Evolutionary conservation across 495 filamentous ascomycete species (phyloP).

Genomic region (Hypoxylon fragiforme): DNA sequence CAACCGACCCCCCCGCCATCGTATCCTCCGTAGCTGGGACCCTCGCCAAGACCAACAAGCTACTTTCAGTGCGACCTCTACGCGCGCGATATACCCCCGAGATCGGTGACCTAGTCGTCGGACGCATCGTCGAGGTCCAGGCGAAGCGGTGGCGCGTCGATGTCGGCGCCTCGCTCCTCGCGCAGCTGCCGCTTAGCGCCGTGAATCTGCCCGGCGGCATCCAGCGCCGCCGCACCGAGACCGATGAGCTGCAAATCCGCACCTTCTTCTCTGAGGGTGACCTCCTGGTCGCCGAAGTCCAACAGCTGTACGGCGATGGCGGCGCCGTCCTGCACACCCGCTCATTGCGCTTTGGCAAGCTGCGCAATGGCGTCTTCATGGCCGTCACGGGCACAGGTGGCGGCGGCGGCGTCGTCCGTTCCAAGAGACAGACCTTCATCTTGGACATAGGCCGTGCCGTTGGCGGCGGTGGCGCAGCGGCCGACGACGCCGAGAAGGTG

Average conservation of each 20-base stretch:
- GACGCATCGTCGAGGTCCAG: slow-evolving; percentile 90
- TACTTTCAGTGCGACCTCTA: slow-evolving; percentile 84
- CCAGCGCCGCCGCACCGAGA: slow-evolving; percentile 83
- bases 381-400: slow-evolving; percentile 78
- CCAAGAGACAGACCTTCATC: slow-evolving; percentile 83
- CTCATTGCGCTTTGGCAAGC: slow-evolving; percentile 88
- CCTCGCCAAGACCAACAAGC: slow-evolving; percentile 89
- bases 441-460: slow-evolving; percentile 55
- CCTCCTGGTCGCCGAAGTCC: slow-evolving; percentile 86
- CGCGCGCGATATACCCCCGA: slow-evolving; percentile 94
- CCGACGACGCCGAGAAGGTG: slow-evolving; percentile 70
- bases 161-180: slow-evolving; percentile 79
- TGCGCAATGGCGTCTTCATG: slow-evolving; percentile 88
- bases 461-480: slow-evolving; percentile 61
- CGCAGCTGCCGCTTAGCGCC: slow-evolving; percentile 76
- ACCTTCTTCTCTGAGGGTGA: slow-evolving; percentile 92
- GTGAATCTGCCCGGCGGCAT: slow-evolving; percentile 97
- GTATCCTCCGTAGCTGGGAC: slow-evolving; percentile 85
- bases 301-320: slow-evolving; percentile 79
- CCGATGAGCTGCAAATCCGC: slow-evolving; percentile 93
- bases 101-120: slow-evolving; percentile 93
- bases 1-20: slow-evolving; percentile 65
- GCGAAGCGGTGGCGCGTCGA: slow-evolving; percentile 91
- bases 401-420: slow-evolving; percentile 78
- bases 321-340: slow-evolving; percentile 86